phyloP scores from a whole-genome alignment of 495 filamentous ascomycete species.

The Neurospora sp. region DNA sequence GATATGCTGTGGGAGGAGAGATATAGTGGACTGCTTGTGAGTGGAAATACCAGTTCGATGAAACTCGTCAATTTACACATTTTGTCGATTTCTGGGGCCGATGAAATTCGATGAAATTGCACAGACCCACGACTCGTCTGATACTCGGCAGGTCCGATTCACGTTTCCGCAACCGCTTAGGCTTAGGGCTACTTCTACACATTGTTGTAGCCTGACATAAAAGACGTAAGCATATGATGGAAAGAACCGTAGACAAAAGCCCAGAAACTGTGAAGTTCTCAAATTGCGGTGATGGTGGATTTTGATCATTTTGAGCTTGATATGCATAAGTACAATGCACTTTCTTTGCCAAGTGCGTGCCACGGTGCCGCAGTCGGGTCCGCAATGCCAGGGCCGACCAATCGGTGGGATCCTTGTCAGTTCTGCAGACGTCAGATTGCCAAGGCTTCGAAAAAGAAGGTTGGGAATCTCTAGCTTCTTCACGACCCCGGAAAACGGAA shows the following conservation, averaged over 20 bases:
- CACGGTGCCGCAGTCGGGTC: neutral
- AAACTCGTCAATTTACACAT: neutral
- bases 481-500: neutral
- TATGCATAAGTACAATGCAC: neutral
- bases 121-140: neutral
- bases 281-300: neutral
- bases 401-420: neutral
- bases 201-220: too few species aligned
- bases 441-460: neutral
- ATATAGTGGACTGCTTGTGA: neutral
- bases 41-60: neutral
- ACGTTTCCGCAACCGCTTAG: neutral
- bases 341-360: neutral
- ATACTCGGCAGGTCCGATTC: neutral
- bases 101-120: neutral
- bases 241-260: neutral
- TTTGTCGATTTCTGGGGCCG: neutral
- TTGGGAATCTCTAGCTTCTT: neutral
- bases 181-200: too few species aligned
- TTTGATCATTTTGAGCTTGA: neutral
- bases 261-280: neutral
- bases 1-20: neutral
- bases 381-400: neutral
- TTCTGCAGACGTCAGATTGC: neutral
- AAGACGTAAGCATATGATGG: too few species aligned